A percentile compares a stretch with the other conserved stretches of the same genome.
phyloP scores from a whole-genome alignment of 768 basidiomycete genomes.

The Gloeopeniophorella convolvens region DNA sequence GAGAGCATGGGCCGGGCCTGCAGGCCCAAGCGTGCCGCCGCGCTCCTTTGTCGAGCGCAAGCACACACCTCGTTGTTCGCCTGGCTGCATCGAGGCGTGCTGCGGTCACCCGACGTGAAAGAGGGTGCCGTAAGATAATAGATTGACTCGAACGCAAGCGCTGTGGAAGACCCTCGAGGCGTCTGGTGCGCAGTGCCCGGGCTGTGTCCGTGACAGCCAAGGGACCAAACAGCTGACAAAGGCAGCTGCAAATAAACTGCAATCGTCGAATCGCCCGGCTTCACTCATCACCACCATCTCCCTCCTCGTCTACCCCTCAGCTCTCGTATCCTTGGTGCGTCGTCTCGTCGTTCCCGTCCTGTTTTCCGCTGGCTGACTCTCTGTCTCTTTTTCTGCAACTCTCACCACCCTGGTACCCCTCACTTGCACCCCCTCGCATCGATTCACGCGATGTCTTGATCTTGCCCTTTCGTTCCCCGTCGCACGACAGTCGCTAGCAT shows the following conservation, averaged over 20 bases:
- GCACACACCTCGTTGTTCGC: no score
- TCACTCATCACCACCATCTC: constrained; percentile 22
- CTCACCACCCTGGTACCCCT: not conserved
- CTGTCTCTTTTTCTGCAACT: not conserved
- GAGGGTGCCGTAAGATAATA: no score
- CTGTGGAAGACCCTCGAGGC: no score
- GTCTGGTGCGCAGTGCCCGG: no score
- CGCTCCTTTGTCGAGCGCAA: no score
- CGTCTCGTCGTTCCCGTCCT: not conserved
- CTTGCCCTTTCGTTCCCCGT: constrained; percentile 26
- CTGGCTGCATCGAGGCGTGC: no score
- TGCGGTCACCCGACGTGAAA: no score
- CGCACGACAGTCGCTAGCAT: constrained; percentile 10
- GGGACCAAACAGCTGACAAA: constrained; percentile 35
- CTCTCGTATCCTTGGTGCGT: constrained; percentile 26
- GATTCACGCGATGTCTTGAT: constrained; percentile 35
- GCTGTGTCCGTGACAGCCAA: no score
- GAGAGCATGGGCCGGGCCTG: no score
- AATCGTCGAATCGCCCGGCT: constrained; percentile 20
- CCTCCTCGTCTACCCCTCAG: constrained; percentile 26
- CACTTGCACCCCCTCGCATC: constrained; percentile 7
- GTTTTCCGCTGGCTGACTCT: constrained; percentile 6
- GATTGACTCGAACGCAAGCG: no score
- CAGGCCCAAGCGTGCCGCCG: no score
- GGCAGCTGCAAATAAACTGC: constrained; percentile 32